Conservation (phyloP, 129 eudicot genomes). For the Centrapalus pauciflorus region DNA sequence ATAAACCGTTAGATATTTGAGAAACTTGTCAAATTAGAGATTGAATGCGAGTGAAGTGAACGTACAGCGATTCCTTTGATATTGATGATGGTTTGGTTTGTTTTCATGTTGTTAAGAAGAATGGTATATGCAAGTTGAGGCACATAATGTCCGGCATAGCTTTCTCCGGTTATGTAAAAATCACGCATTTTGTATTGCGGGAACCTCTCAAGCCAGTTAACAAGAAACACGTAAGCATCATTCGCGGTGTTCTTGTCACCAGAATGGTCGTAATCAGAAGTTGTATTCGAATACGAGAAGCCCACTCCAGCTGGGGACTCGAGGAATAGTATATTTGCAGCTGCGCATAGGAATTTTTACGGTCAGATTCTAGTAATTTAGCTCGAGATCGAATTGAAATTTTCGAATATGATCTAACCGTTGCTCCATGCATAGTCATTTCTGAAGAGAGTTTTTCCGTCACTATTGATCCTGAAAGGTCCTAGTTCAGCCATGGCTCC, state of each 20-base stretch:
- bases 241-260: constrained; percentile 34
- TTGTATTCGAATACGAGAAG: no score
- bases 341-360: constrained; percentile 3
- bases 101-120: constrained; percentile 26
- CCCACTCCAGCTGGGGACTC: constrained; percentile 46
- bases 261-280: constrained; percentile 19
- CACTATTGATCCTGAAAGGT: constrained; percentile 45
- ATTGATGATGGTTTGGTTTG: constrained; percentile 36
- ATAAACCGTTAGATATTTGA: not conserved
- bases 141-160: constrained; percentile 45
- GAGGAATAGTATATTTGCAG: constrained; percentile 37
- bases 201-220: no score
- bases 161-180: constrained; percentile 35
- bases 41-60: not conserved
- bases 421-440: constrained; percentile 50
- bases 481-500: constrained; percentile 49
- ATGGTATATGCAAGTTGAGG: constrained; percentile 43
- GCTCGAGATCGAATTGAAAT: not conserved
- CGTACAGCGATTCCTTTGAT: constrained; percentile 51
- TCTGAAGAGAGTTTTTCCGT: constrained; percentile 28
- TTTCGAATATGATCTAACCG: constrained; percentile 11
- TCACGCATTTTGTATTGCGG: constrained; percentile 33
- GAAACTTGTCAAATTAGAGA: no score
- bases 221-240: constrained; percentile 30
- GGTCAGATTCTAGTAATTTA: not conserved